These are phyloP conservation scores for Saturnispora dispora DNA, from an alignment of 805 yeast genomes.

Conservation along the genomic window DNA sequence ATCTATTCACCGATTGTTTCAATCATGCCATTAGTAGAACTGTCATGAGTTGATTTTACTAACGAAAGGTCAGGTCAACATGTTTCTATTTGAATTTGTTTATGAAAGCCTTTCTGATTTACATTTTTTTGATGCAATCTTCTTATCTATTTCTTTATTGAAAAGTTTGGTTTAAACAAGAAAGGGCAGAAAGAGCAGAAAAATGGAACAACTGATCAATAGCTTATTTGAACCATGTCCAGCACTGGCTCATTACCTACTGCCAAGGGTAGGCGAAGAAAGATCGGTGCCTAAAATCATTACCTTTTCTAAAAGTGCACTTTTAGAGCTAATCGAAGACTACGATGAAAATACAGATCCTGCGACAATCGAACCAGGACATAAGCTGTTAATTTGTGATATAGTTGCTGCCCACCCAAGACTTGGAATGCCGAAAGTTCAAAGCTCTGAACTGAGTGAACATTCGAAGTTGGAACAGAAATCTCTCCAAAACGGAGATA, in stretches of 20 bases:
- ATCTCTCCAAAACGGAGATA: slow-evolving; percentile 36
- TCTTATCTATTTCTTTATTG: not conserved
- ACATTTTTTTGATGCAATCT: not conserved
- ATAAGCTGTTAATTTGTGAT: slow-evolving; percentile 19
- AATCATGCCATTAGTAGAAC: not conserved
- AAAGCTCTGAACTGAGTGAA: slow-evolving; percentile 37
- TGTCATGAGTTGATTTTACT: no score
- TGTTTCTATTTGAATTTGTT: not conserved
- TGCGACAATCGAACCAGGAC: not conserved
- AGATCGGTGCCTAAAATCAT: slow-evolving; percentile 23
- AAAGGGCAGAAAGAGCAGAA: not conserved
- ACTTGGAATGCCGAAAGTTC: slow-evolving; percentile 51
- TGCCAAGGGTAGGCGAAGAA: slow-evolving; percentile 22
- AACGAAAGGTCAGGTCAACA: not conserved
- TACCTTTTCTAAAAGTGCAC: slow-evolving; percentile 10
- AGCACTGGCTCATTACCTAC: slow-evolving; percentile 31
- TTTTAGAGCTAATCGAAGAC: slow-evolving; percentile 6
- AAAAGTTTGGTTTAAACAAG: not conserved
- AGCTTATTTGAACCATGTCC: slow-evolving; percentile 61
- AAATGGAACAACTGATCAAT: slow-evolving; percentile 1
- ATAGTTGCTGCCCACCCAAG: slow-evolving; percentile 92
- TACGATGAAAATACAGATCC: not conserved
- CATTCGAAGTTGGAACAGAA: slow-evolving; percentile 70
- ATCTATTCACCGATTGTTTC: not conserved
- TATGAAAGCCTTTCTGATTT: not conserved